A percentile compares a stretch with the other conserved stretches of the same genome.
These are phyloP conservation scores for Protomyces pachydermus DNA, from an alignment of 1,139 yeast species.

Conservation along the genomic window DNA sequence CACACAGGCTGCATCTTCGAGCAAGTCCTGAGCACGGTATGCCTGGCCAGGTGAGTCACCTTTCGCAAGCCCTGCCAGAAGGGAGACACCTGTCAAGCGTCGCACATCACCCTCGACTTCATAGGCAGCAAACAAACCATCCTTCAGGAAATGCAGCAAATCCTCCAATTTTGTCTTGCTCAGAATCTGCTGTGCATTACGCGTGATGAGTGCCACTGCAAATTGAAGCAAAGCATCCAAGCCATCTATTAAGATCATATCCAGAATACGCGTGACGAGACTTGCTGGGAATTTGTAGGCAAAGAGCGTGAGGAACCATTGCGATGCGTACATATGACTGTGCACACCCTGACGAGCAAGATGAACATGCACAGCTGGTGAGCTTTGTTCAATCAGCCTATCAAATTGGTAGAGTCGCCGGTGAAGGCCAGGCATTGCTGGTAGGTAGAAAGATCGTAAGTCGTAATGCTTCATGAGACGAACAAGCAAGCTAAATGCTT, in stretches of 20 bases:
- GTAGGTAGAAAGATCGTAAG: conserved; percentile 67
- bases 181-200: conserved; percentile 58
- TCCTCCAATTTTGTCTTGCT: conserved; percentile 61
- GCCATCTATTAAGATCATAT: conserved; percentile 77
- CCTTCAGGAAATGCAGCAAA: conserved; percentile 69
- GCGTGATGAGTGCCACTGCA: conserved; percentile 68
- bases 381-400: conserved; percentile 62
- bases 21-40: conserved; percentile 56
- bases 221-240: conserved; percentile 74
- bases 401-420: conserved; percentile 82
- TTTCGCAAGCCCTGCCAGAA: conserved; percentile 7
- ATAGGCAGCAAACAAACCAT: conserved; percentile 67
- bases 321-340: conserved; percentile 91
- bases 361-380: conserved; percentile 69
- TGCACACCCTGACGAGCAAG: conserved; percentile 76
- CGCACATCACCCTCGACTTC: conserved; percentile 39
- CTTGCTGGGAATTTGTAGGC: conserved; percentile 88
- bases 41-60: conserved; percentile 26
- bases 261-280: conserved; percentile 76
- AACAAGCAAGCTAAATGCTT: conserved; percentile 75
- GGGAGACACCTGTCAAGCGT: conserved; percentile 1
- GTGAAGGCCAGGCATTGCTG: conserved; percentile 93
- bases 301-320: conserved; percentile 91
- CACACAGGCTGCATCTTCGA: conserved; percentile 70
- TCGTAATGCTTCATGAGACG: conserved; percentile 80